Evolutionary conservation across 1,284 basidiomycete species (phyloP).

Genomic region (Phylloporus gajari): DNA sequence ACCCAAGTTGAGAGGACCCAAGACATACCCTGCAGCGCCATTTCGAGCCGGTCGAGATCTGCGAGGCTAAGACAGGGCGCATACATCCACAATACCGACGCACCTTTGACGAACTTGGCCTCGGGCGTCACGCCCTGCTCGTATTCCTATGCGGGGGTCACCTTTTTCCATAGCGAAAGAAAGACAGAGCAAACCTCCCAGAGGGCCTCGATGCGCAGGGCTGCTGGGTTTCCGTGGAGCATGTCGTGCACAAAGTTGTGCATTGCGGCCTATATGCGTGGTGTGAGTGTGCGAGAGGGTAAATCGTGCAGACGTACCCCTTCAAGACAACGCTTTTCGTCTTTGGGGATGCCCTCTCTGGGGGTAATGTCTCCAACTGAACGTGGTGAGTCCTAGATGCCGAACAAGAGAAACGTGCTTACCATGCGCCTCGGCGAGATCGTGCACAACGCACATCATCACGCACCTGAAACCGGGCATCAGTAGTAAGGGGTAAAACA

Average conservation of each 20-base stretch:
- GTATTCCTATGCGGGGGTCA: neutral
- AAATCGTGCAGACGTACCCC: conserved; percentile 52
- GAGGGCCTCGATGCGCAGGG: neutral
- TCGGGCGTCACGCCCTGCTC: neutral
- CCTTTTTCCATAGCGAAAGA: neutral
- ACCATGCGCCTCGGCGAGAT: conserved; percentile 95
- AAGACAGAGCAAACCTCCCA: neutral
- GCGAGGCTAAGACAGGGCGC: neutral
- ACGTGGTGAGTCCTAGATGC: neutral
- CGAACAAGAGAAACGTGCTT: neutral
- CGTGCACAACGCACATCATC: conserved; percentile 91
- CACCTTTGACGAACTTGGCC: neutral
- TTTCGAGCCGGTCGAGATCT: neutral
- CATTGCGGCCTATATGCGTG: conserved; percentile 81
- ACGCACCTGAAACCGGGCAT: conserved; percentile 73
- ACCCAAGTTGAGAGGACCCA: neutral
- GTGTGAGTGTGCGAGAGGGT: neutral
- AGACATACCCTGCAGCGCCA: conserved; percentile 63
- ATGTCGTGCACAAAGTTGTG: conserved; percentile 90
- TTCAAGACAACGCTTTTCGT: conserved; percentile 84
- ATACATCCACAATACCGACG: neutral
- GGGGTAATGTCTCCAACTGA: conserved; percentile 95
- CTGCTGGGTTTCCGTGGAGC: conserved; percentile 82
- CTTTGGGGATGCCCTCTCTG: conserved; percentile 84
- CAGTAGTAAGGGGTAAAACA: neutral